These are phyloP conservation scores for Irpex rosettiformis DNA, from an alignment of 1,284 basidiomycete species.

Conservation along the genomic window DNA sequence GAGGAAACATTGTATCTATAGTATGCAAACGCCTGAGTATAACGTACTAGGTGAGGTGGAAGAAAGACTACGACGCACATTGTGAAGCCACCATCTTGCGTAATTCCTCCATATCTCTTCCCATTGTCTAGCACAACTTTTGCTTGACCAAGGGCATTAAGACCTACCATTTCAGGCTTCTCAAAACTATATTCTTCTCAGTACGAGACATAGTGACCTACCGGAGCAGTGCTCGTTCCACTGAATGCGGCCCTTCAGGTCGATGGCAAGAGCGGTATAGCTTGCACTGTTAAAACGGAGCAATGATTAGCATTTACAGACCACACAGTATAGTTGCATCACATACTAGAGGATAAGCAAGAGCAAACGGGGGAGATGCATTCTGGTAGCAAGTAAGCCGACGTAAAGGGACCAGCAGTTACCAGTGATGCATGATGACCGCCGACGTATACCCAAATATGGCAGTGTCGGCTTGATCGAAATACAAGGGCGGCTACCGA, in stretches of 20 bases:
- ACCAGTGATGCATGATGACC: background rate
- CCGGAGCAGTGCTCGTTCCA: constrained; percentile 67
- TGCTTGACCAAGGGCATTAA: constrained; percentile 52
- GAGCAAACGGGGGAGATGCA: background rate
- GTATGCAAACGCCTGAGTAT: constrained; percentile 8
- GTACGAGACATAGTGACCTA: constrained; percentile 27
- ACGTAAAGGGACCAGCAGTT: background rate
- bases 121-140: constrained; percentile 62
- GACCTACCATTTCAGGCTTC: constrained; percentile 11
- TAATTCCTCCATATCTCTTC: constrained; percentile 46
- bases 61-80: constrained; percentile 44
- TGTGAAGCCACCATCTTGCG: constrained; percentile 54
- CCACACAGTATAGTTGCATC: too few relatives aligned
- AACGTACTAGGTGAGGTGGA: constrained; percentile 10
- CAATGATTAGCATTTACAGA: too few relatives aligned
- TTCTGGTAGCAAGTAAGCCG: background rate
- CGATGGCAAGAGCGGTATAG: constrained; percentile 37
- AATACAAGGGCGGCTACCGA: background rate
- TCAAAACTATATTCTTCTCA: background rate
- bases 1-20: constrained; percentile 56
- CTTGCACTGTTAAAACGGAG: constrained; percentile 22
- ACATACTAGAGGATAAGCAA: background rate
- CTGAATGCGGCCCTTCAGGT: constrained; percentile 53
- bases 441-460: background rate
- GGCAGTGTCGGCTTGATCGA: background rate